A percentile compares a stretch with the other conserved stretches of the same genome.
Evolutionary conservation across 176 grass and related monocot genomes (phyloP).

Genomic region (Ensete ventricosum): DNA sequence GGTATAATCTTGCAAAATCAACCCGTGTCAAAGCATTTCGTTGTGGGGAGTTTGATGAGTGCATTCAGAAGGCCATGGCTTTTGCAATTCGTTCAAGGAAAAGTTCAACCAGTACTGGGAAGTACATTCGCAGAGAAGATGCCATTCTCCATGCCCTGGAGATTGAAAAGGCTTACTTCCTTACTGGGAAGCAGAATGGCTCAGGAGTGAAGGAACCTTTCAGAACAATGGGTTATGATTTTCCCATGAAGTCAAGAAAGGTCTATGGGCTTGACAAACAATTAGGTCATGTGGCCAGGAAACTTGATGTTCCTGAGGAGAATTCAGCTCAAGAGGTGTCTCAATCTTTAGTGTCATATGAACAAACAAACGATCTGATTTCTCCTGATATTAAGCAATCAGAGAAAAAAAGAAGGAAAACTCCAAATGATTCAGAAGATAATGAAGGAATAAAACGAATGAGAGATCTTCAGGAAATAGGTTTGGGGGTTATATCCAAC

Average conservation of each 20-base stretch:
- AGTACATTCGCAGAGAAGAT: conserved; percentile 97
- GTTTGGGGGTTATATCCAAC: conserved; percentile 44
- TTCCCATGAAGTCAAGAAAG: conserved; percentile 47
- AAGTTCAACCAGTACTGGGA: conserved; percentile 54
- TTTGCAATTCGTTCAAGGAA: conserved; percentile 37
- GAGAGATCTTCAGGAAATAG: conserved; percentile 88
- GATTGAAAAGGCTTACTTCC: conserved; percentile 57
- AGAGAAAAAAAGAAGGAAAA: conserved; percentile 56
- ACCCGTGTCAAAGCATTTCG: conserved; percentile 84
- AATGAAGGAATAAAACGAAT: conserved; percentile 68
- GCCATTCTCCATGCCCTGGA: conserved; percentile 96
- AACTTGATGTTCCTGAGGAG: conserved; percentile 33
- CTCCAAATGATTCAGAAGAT: conserved; percentile 49
- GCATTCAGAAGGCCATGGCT: conserved; percentile 70
- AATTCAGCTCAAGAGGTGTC: conserved; percentile 38
- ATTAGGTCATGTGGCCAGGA: conserved; percentile 19
- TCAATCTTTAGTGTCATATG: conserved; percentile 39
- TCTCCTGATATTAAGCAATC: background rate
- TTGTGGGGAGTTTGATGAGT: conserved; percentile 90
- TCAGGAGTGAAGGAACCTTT: conserved; percentile 9
- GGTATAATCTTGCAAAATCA: conserved; percentile 95
- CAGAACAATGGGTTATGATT: conserved; percentile 10
- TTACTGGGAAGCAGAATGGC: conserved; percentile 34
- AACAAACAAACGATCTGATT: conserved; percentile 35
- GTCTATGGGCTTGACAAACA: conserved; percentile 50